Evolutionary conservation across 768 basidiomycete species (phyloP), one percentile per base, ranked within the genome.

Genomic region (Phylloporus scabripes): DNA sequence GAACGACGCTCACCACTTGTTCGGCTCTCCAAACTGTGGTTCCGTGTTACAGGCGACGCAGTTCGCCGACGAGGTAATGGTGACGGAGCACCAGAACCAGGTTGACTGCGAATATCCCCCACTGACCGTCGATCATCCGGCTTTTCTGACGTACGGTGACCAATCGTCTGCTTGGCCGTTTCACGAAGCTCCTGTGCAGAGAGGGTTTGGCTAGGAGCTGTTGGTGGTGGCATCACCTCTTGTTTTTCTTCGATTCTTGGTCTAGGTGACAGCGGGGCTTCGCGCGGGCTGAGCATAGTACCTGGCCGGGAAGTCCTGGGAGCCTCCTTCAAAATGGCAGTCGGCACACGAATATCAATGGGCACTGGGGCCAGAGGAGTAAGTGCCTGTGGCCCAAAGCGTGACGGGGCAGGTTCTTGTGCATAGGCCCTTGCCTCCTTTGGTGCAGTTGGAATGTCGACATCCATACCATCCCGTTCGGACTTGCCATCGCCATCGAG

Each of bases 121-220:
- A 55, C 61, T 32, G 52, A 59, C 46, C 59, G 59, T 32, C 68
- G 73, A 42, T 75, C 74, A 26, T 78, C 78, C 18, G 58, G 53
- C 51, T 61, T 72, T 56, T 59, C 80, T 37, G 63, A 50, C 38
- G 53, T 56, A 32, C 71, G 65, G 15, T 64, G 73, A 31, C 62
- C 63, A 37, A 82, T 77, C 14, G 79, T 75, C 59, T 85, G 83
- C 58, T 83, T 85, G 6, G 87, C 88, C 2, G 85, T 88, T 61
- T 87, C 86, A 43, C 89, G 77, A 14, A 90, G 74, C 58, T 88
- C 88, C 56, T 89, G 85, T 1, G 87, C 87, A 9, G 84, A 85
- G 6, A 72, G 68, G 0, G 87, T 89, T 58, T 89, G 86, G 58
- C 88, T 91, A 2, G 89, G 89, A 42, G 74, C 80, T 21, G 71